These are phyloP conservation scores for Podaxis pistillaris DNA, from an alignment of 768 basidiomycete species.

Conservation along the genomic window DNA sequence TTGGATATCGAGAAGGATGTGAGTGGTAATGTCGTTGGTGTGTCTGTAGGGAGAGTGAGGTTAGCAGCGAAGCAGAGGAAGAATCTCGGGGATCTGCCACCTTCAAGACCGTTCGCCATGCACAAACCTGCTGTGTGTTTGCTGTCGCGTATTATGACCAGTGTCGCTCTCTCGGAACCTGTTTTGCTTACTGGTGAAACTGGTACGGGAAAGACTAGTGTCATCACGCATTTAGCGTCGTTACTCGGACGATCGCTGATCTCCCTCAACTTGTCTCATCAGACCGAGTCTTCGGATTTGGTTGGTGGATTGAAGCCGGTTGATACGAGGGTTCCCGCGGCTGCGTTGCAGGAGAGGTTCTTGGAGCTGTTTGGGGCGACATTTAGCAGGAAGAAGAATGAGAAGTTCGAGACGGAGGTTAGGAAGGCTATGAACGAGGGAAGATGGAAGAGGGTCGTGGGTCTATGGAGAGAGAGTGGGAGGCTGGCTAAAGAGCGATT, in stretches of 20 bases:
- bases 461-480: slow-evolving; percentile 79
- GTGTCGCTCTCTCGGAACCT: slow-evolving; percentile 74
- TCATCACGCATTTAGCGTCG: slow-evolving; percentile 82
- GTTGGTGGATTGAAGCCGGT: slow-evolving; percentile 97
- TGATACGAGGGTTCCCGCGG: slow-evolving; percentile 78
- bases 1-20: slow-evolving; percentile 67
- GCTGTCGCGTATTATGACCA: slow-evolving; percentile 76
- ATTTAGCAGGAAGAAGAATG: slow-evolving; percentile 89
- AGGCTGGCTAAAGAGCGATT: slow-evolving; percentile 70
- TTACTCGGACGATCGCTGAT: slow-evolving; percentile 75
- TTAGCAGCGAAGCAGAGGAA: slow-evolving; percentile 46
- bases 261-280: slow-evolving; percentile 92
- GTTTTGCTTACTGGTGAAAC: slow-evolving; percentile 95
- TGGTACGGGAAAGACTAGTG: slow-evolving; percentile 98
- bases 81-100: slow-evolving; percentile 26
- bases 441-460: slow-evolving; percentile 83
- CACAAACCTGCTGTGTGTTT: slow-evolving; percentile 82
- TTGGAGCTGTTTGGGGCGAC: slow-evolving; percentile 78
- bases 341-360: slow-evolving; percentile 69
- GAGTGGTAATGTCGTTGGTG: slow-evolving; percentile 55
- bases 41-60: slow-evolving; percentile 63
- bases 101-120: slow-evolving; percentile 75
- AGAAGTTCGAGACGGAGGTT: slow-evolving; percentile 79
- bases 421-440: slow-evolving; percentile 77
- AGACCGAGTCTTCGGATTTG: slow-evolving; percentile 93